Conservation (phyloP, 805 yeast species). For the Lipomyces orientalis region DNA sequence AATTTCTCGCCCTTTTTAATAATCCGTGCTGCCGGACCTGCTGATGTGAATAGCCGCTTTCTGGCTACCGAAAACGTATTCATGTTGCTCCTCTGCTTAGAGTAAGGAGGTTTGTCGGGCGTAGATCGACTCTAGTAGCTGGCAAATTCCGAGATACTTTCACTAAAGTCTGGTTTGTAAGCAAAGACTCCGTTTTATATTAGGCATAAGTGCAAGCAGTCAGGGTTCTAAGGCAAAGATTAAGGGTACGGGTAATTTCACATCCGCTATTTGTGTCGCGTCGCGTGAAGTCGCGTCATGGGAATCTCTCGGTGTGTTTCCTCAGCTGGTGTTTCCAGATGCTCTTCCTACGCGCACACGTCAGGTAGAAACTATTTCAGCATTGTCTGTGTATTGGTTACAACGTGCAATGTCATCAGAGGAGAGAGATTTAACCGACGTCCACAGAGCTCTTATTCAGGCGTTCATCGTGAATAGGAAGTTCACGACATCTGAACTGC, state of each 20-base stretch:
- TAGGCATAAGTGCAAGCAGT: not conserved
- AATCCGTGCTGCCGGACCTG: not conserved
- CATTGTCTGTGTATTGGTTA: not conserved
- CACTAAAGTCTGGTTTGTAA: not conserved
- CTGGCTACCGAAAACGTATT: not conserved
- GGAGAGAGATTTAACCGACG: conserved; percentile 18
- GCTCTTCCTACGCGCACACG: not conserved
- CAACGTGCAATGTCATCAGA: not conserved
- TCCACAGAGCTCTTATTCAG: conserved; percentile 28
- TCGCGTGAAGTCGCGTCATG: not conserved
- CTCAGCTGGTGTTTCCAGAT: not conserved
- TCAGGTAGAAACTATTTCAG: not conserved
- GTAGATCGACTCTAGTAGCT: not conserved
- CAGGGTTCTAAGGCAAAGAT: not conserved
- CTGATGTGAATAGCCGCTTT: not conserved
- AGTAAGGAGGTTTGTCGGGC: not conserved
- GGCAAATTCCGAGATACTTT: too few species aligned
- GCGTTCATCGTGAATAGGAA: conserved; percentile 25
- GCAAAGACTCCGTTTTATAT: not conserved
- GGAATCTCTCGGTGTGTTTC: not conserved
- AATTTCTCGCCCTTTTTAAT: not conserved
- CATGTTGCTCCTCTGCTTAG: not conserved
- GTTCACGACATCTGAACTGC: conserved; percentile 13
- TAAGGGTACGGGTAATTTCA: not conserved
- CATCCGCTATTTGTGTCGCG: not conserved